Conservation (phyloP, 371 early-diverging fungal genomes). For the Apophysomyces elegans region DNA sequence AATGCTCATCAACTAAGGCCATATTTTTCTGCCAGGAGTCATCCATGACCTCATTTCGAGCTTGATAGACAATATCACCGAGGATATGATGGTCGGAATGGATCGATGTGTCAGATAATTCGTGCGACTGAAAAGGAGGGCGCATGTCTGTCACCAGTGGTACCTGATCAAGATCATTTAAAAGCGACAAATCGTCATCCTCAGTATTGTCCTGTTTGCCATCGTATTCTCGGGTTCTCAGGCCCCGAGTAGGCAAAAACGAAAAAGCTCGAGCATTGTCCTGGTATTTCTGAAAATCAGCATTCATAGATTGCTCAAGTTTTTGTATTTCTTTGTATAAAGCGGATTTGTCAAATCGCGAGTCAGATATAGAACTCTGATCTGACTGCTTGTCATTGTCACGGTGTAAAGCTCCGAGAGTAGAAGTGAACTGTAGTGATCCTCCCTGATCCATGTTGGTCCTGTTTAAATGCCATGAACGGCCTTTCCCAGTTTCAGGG, state of each 20-base stretch:
- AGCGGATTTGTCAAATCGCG: conserved; percentile 8
- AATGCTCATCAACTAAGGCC: conserved; percentile 21
- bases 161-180: conserved; percentile 16
- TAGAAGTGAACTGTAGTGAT: not conserved
- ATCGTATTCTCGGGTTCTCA: conserved; percentile 1
- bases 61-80: conserved; percentile 19
- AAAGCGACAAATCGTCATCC: conserved; percentile 1
- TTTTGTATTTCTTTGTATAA: conserved; percentile 30
- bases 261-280: conserved; percentile 20
- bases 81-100: conserved; percentile 30
- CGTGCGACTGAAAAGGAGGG: conserved; percentile 15
- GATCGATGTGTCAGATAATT: conserved; percentile 20
- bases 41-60: conserved; percentile 3
- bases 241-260: conserved; percentile 8
- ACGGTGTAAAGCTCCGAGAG: not conserved
- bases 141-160: conserved; percentile 17
- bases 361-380: not conserved
- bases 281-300: conserved; percentile 27
- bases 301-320: conserved; percentile 30
- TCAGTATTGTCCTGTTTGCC: not conserved
- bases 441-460: no score
- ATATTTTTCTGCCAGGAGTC: conserved; percentile 15
- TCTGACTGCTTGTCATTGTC: conserved; percentile 1
- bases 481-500: no score
- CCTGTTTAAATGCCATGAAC: no score